phyloP scores from a whole-genome alignment of 1,139 yeast species.

The Suhomyces anneliseae region DNA sequence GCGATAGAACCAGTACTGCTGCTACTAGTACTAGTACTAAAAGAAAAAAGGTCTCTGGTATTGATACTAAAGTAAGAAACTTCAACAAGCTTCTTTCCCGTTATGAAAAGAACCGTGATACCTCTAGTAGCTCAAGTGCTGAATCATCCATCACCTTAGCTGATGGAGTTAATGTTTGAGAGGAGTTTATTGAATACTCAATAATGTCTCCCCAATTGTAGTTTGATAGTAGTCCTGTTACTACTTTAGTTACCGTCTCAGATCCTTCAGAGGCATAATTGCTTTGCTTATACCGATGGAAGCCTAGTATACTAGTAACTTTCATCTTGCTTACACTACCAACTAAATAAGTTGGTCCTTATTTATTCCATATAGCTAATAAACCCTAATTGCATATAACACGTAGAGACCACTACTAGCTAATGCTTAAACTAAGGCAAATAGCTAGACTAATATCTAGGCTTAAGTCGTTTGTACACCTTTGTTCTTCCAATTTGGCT shows the following conservation, averaged over 20 bases:
- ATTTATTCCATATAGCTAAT: neutral
- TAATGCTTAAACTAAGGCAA: neutral
- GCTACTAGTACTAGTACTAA: neutral
- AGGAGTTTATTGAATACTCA: too few relatives aligned
- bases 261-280: neutral
- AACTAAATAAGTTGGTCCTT: neutral
- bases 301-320: too few relatives aligned
- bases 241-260: neutral
- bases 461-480: too few relatives aligned
- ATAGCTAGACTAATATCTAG: too few relatives aligned
- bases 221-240: too few relatives aligned
- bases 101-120: neutral
- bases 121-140: neutral
- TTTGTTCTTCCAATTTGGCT: too few relatives aligned
- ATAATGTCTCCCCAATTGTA: too few relatives aligned
- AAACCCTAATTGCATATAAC: neutral
- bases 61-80: neutral
- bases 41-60: neutral
- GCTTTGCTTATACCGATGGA: neutral
- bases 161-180: too few relatives aligned
- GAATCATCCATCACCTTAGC: neutral
- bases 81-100: neutral
- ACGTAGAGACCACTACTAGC: too few relatives aligned
- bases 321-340: neutral
- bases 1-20: neutral